Evolutionary conservation across 2,329 filamentous ascomycete genomes (phyloP).

Genomic region (Harringtonia lauricola): DNA sequence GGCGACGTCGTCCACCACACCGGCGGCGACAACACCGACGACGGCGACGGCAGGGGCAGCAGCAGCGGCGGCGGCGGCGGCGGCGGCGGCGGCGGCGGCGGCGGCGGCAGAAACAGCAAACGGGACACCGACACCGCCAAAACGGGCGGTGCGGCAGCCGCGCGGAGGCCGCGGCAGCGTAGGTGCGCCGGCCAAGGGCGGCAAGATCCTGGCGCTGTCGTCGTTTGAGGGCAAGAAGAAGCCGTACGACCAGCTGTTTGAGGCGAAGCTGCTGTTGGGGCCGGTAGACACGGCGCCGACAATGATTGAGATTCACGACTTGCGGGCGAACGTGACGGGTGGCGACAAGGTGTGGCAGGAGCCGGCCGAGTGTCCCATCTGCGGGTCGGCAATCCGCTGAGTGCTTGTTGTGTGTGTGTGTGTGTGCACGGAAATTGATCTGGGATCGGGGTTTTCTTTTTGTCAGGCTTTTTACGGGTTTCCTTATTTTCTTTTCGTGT

Average conservation of each 20-base stretch:
- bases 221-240: slow-evolving; percentile 22
- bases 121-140: slow-evolving; percentile 16
- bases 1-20: too few species aligned
- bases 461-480: not conserved
- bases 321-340: slow-evolving; percentile 33
- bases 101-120: slow-evolving; percentile 10
- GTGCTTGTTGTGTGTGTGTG: not conserved
- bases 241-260: slow-evolving; percentile 41
- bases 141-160: slow-evolving; percentile 4
- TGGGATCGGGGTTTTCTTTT: not conserved
- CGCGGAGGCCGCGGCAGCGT: too few species aligned
- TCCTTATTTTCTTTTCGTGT: not conserved
- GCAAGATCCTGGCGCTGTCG: slow-evolving; percentile 18
- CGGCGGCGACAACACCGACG: slow-evolving; percentile 13
- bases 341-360: slow-evolving; percentile 44
- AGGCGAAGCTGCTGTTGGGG: slow-evolving; percentile 36
- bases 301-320: slow-evolving; percentile 38
- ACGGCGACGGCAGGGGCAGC: not conserved
- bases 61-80: not conserved
- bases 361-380: slow-evolving; percentile 38
- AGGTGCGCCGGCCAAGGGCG: too few species aligned
- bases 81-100: slow-evolving; percentile 3
- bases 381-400: slow-evolving; percentile 18
- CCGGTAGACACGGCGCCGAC: slow-evolving; percentile 33
- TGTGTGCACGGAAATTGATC: not conserved